Evolutionary conservation across 768 basidiomycete genomes (phyloP), one percentile per base, ranked within the genome.

Genomic region (Boletellus emodensis): DNA sequence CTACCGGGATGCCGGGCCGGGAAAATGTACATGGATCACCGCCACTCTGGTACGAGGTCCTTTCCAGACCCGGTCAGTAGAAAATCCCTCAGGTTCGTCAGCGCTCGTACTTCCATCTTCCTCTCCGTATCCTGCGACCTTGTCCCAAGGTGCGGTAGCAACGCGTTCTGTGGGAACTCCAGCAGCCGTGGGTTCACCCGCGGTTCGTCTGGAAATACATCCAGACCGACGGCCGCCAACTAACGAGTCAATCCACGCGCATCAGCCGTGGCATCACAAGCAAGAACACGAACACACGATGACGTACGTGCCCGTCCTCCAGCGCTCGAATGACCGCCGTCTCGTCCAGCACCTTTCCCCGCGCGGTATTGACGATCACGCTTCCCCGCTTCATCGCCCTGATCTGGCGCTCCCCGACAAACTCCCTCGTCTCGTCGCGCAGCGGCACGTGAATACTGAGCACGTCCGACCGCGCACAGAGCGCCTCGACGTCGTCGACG

Each of bases 131-230:
- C 88, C 54, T 79, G 78, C 43, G 82, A 89, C 68, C 86, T 82
- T n/a, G 91, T 93, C 8, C 94, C 94, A 83, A 95, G 84, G 66
- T 96, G 94, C 1, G 94, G 94, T 15, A 97, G 76, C 7, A 97
- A 73, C 26, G 85, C 86, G n/a, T n/a, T n/a, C n/a, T n/a, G n/a
- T n/a, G n/a, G n/a, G n/a, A 90, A 89, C 15, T 80, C 79, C 48
- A 94, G 74, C 37, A 95, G 71, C 24, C 84, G 80, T 3, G 88
- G 84, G 59, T 92, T 86, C 36, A 93, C 82, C 41, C 77, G 66
- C 1, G 93, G 92, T 62, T 93, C 90, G 68, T 93, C 77, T 15
- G 91, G 90, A 67, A 77, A 93, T 15, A 94, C 91, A 58, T 94
- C 91, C 32, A 94, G 72, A 9, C 92, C 92, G 22, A 87, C 87